Base-by-base conservation (phyloP, 1,284 basidiomycete genomes). In the Marasmius oreades region DNA sequence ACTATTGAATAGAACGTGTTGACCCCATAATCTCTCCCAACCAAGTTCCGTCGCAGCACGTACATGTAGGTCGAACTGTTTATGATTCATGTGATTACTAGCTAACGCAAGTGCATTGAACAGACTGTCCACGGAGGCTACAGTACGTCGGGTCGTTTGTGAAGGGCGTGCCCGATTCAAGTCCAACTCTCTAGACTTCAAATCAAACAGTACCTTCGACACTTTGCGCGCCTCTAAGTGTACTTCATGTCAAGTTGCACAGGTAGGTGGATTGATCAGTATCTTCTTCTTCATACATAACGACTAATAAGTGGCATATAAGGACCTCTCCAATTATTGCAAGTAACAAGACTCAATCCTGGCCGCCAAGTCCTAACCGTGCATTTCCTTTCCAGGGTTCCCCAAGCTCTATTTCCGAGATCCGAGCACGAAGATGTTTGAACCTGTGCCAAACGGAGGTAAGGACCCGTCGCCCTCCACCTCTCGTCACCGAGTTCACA, bases 21-120 rank as follows among this genome's bases (percentile, higher is more conserved):
- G 78, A 81, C 58, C 73, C 77, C 22, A 75, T 80, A 58, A 68
- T 78, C 39, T 68, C 65, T 16, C 76, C 78, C 3, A 73, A 71
- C 20, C 55, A 59, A 11, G 63, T 66, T 4, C 72, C 73, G 2
- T 73, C 73, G 2, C 66, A 74, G 47, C 74, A 78, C 58, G 70
- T 73, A 23, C 76, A 79, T 59, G 73, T 74, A 48, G 51, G 76
- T 66, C 6, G n/a, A 33, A 28, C 55, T 37, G 8, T 44, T 54
- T 37, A n/a, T 28, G 12, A 10, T 53, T 3, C 28, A 10, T 1
- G 26, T 51, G 39, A 11, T 31, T 24, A 24, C 14, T 5, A 12
- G 14, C 44, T 45, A 5, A 45, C 4, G 5, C 24, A 12, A 12
- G 10, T 45, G n/a, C n/a, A 18, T 24, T 23, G n/a, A n/a, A 24